Conservation (phyloP, 2,329 filamentous ascomycete genomes). For the Hyphodiscus sp. region DNA sequence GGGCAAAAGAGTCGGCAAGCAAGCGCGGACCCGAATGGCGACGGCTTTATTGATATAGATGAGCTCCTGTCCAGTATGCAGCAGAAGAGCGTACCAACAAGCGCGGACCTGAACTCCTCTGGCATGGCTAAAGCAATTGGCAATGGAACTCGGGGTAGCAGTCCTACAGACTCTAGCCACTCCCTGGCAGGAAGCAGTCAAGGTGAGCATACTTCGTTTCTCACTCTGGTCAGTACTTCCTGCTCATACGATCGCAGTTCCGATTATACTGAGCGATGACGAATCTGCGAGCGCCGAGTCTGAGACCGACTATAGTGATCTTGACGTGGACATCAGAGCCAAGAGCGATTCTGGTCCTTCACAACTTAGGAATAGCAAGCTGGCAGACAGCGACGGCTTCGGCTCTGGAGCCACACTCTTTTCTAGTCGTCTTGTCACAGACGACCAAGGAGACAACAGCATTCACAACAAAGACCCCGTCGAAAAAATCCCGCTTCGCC, state of each 20-base stretch:
- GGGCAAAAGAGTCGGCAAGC: conserved; percentile 5
- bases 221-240: conserved; percentile 11
- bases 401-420: not conserved
- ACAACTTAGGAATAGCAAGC: not conserved
- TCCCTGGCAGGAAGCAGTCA: conserved; percentile 10
- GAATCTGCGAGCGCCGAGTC: conserved; percentile 13
- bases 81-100: conserved; percentile 10
- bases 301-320: conserved; percentile 12
- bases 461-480: not conserved
- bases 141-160: conserved; percentile 10
- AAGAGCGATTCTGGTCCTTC: not conserved
- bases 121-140: conserved; percentile 5
- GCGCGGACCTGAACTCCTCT: conserved; percentile 6
- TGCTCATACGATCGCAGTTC: conserved; percentile 15
- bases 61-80: conserved; percentile 10
- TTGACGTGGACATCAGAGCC: conserved; percentile 4
- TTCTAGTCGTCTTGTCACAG: not conserved
- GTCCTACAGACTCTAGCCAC: conserved; percentile 7
- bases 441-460: too few species aligned
- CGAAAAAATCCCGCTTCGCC: not conserved
- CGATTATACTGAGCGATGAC: conserved; percentile 17
- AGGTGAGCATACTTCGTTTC: conserved; percentile 14
- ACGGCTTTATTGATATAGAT: conserved; percentile 12
- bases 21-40: conserved; percentile 3
- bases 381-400: not conserved